Evolutionary conservation across 2,329 filamentous ascomycete genomes (phyloP), one percentile per base, ranked within the genome.

Genomic region (Arthrobotrys sphaeroides): DNA sequence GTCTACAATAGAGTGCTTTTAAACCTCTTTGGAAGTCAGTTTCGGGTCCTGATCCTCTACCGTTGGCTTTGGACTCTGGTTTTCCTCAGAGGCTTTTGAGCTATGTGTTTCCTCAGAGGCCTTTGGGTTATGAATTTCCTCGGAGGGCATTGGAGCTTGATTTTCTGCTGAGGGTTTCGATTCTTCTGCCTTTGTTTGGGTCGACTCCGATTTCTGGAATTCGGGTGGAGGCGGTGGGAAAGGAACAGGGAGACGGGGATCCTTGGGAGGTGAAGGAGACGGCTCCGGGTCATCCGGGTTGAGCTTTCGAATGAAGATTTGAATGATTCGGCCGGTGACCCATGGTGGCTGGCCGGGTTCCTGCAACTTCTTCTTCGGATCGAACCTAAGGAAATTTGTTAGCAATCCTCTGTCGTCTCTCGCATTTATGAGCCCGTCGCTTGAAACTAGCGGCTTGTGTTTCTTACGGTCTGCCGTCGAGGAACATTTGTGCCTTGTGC

Each of bases 401-500:
- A 53, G 33, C 16, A 5, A 40, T 13, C 5, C 5, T n/a, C n/a
- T n/a, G n/a, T n/a, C n/a, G n/a, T 20, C 2, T 2, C 12, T 28
- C 12, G 28, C 13, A 43, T n/a, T 16, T 55, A n/a, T n/a, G n/a
- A n/a, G n/a, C n/a, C 36, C 36, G 12, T 24, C 12, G 42, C 22
- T 13, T 28, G 12, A 49, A 49, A 49, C 24, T 16, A 2, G 16
- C 10, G n/a, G 33, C 13, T 10, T 1, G 16, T 26, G 26, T 47
- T 5, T 60, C 72, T 60, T 38, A 75, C 72, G 33, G 43, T 9
- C 12, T 55, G 13, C 72, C 72, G 16, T 47, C 57, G 9, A 75
- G 5, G 6, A 75, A 5, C 7, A 75, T n/a, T 9, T 26, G 49
- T 1, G 49, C 53, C 2, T 22, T 42, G 20, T 69, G 42, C 9